Percentiles rank a stretch among this genome's conserved stretches.
These are phyloP conservation scores for Cubamyces lactineus DNA, from an alignment of 768 basidiomycete genomes.

Conservation along the genomic window DNA sequence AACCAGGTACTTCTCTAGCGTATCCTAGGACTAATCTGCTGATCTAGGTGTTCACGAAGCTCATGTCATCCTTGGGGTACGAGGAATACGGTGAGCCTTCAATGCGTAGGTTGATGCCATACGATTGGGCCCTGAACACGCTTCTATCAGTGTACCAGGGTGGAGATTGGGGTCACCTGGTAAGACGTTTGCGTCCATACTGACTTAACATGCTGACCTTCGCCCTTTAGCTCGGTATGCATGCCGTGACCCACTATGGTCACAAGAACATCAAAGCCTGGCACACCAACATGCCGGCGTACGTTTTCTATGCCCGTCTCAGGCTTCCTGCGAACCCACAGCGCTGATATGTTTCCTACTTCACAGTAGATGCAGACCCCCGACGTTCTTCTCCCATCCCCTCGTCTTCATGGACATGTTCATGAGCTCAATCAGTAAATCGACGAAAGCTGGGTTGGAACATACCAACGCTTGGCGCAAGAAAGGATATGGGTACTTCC, in stretches of 20 bases:
- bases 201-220: not conserved
- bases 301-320: slow-evolving; percentile 20
- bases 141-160: slow-evolving; percentile 37
- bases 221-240: slow-evolving; percentile 31
- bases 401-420: slow-evolving; percentile 24
- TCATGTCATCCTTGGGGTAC: slow-evolving; percentile 37
- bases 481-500: slow-evolving; percentile 38
- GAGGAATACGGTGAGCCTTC: slow-evolving; percentile 27
- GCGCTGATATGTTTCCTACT: not conserved
- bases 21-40: slow-evolving; percentile 16
- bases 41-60: slow-evolving; percentile 28
- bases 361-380: not conserved
- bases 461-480: slow-evolving; percentile 29
- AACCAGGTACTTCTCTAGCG: slow-evolving; percentile 24
- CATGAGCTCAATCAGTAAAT: slow-evolving; percentile 36
- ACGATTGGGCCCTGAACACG: not conserved
- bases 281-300: slow-evolving; percentile 55
- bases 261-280: slow-evolving; percentile 51
- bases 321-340: not conserved
- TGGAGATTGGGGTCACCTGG: slow-evolving; percentile 50
- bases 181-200: slow-evolving; percentile 19
- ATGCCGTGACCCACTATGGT: slow-evolving; percentile 38
- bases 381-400: slow-evolving; percentile 8
- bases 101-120: not conserved
- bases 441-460: slow-evolving; percentile 37